A percentile compares a stretch with the other conserved stretches of the same genome.
Conservation (phyloP, 441 rosid genomes). For the Gossypium davidsonii region DNA sequence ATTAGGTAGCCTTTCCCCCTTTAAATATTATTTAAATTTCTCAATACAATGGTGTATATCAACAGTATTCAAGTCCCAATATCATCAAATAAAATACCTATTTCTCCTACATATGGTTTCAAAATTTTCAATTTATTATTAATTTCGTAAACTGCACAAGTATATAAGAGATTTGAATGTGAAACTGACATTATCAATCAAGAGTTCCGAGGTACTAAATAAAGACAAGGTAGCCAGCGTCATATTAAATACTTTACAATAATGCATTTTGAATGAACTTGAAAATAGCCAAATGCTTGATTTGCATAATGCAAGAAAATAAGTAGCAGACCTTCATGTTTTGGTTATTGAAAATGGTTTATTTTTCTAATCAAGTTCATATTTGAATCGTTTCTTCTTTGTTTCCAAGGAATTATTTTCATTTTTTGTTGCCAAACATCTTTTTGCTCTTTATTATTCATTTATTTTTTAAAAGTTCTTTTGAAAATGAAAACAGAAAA, state of each 20-base stretch:
- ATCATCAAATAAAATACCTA: too few relatives aligned
- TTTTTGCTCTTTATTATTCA: not conserved
- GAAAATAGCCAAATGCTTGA: not conserved
- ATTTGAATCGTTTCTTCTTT: not conserved
- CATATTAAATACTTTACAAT: not conserved
- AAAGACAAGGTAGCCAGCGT: too few relatives aligned
- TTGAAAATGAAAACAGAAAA: too few relatives aligned
- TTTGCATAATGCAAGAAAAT: not conserved
- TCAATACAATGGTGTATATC: too few relatives aligned
- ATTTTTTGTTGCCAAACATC: not conserved
- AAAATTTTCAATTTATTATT: too few relatives aligned
- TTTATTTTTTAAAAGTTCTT: too few relatives aligned
- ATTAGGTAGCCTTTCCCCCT: too few relatives aligned
- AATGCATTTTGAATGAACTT: not conserved
- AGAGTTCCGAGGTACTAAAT: not conserved
- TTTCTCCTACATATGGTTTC: too few relatives aligned
- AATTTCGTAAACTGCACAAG: too few relatives aligned
- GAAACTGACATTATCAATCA: not conserved
- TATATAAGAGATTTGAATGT: too few relatives aligned
- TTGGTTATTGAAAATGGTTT: not conserved
- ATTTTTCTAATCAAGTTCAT: not conserved
- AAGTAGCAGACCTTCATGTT: not conserved
- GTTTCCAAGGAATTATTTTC: not conserved
- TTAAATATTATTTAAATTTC: too few relatives aligned
- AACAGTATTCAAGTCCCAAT: too few relatives aligned